A percentile compares a stretch with the other conserved stretches of the same genome.
Conservation (phyloP, 768 basidiomycete genomes). For the Mycena floridula region DNA sequence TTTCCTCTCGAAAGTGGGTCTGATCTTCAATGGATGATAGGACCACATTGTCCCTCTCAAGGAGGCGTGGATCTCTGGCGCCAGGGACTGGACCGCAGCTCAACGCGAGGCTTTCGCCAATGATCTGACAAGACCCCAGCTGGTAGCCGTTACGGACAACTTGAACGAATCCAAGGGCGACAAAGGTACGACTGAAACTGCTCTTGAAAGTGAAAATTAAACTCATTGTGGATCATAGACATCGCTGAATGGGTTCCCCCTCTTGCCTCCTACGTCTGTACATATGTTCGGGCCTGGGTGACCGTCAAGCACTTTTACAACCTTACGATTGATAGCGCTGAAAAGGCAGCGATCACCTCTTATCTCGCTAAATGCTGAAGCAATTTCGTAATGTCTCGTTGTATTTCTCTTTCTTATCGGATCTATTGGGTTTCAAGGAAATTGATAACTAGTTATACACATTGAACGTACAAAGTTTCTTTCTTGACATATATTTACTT, state of each 20-base stretch:
- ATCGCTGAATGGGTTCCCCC: conserved; percentile 48
- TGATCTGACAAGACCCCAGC: conserved; percentile 48
- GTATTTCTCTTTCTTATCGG: too few species aligned
- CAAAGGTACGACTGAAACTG: not conserved
- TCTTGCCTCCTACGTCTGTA: conserved; percentile 41
- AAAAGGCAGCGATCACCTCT: conserved; percentile 41
- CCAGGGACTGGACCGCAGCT: conserved; percentile 41
- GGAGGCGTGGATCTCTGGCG: conserved; percentile 55
- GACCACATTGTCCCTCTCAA: conserved; percentile 52
- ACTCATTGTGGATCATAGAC: conserved; percentile 20
- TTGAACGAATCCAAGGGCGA: conserved; percentile 43
- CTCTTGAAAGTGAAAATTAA: not conserved
- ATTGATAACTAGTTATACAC: too few species aligned
- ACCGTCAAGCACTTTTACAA: conserved; percentile 44
- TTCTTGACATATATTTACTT: too few species aligned
- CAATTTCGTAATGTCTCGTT: too few species aligned
- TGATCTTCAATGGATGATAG: conserved; percentile 16
- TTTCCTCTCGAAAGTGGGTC: not conserved
- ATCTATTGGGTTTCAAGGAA: too few species aligned
- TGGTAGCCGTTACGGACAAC: conserved; percentile 43
- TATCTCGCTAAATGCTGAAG: conserved; percentile 32
- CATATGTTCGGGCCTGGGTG: conserved; percentile 49
- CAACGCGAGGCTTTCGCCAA: conserved; percentile 49
- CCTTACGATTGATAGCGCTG: conserved; percentile 42
- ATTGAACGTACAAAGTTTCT: too few species aligned